Conservation (phyloP, 352 stramenopile genomes). For the Globisporangium perplexum region DNA sequence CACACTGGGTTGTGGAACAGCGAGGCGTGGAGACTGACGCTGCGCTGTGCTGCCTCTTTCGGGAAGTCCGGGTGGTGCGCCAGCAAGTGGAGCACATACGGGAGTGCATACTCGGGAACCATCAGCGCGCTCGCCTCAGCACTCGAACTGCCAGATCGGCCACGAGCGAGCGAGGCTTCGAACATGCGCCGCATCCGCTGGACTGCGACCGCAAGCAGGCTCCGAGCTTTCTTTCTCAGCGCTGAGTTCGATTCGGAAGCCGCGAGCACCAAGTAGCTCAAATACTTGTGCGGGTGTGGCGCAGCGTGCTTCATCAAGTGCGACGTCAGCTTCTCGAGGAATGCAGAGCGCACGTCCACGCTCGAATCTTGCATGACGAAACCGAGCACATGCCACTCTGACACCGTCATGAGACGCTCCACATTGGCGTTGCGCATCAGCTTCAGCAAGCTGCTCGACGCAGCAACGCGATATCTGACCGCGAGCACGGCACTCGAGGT, state of each 20-base stretch:
- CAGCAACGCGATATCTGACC: constrained; percentile 39
- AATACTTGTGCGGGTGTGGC: constrained; percentile 72
- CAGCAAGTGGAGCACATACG: constrained; percentile 81
- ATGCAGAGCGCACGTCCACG: constrained; percentile 60
- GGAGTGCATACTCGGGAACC: constrained; percentile 77
- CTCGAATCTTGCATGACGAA: constrained; percentile 71
- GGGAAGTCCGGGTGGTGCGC: constrained; percentile 72
- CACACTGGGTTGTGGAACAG: constrained; percentile 34
- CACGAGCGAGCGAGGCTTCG: constrained; percentile 34
- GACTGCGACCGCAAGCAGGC: constrained; percentile 44
- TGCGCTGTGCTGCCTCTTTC: constrained; percentile 26
- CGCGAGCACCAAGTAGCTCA: constrained; percentile 68
- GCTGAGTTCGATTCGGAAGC: constrained; percentile 38
- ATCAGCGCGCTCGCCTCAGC: constrained; percentile 40
- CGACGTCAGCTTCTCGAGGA: constrained; percentile 71
- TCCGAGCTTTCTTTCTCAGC: constrained; percentile 54
- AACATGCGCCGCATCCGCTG: constrained; percentile 78
- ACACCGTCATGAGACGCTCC: constrained; percentile 40
- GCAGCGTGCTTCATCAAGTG: constrained; percentile 61
- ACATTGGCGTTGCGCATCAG: constrained; percentile 49
- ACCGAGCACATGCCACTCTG: constrained; percentile 76
- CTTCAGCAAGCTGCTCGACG: constrained; percentile 56
- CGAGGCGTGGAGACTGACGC: constrained; percentile 18
- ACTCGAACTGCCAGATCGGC: constrained; percentile 1
- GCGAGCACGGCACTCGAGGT: constrained; percentile 28